phyloP scores from a whole-genome alignment of 306 rosid genomes.

The Luffa aegyptiaca region DNA sequence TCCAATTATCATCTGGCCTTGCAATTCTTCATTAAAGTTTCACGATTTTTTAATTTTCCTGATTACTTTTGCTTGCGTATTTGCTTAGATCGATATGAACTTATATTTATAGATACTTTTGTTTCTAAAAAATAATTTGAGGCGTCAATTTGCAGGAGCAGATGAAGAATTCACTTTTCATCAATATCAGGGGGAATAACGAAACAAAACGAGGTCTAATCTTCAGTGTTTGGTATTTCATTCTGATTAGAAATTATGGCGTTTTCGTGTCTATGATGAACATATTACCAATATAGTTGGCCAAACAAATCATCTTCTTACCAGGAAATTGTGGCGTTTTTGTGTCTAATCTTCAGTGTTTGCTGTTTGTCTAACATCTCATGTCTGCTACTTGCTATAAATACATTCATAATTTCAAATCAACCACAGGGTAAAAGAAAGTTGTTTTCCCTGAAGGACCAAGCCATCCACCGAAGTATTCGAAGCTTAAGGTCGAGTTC shows the following conservation, averaged over 20 bases:
- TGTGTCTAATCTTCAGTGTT: neutral
- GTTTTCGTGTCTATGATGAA: neutral
- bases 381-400: neutral
- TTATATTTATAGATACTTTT: neutral
- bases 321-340: neutral
- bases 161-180: no score
- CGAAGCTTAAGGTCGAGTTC: neutral
- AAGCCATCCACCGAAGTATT: neutral
- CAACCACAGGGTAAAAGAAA: neutral
- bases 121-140: neutral
- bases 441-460: neutral
- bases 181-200: no score
- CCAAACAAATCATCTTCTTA: neutral
- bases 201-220: no score
- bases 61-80: neutral
- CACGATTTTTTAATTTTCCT: neutral
- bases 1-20: neutral
- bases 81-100: neutral
- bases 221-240: no score
- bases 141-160: neutral
- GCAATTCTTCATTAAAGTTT: neutral
- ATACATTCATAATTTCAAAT: neutral
- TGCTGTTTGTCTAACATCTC: neutral
- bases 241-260: neutral
- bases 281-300: neutral